Evolutionary conservation across 2,329 filamentous ascomycete species (phyloP).

Genomic region (Fusarium fracticaudum): DNA sequence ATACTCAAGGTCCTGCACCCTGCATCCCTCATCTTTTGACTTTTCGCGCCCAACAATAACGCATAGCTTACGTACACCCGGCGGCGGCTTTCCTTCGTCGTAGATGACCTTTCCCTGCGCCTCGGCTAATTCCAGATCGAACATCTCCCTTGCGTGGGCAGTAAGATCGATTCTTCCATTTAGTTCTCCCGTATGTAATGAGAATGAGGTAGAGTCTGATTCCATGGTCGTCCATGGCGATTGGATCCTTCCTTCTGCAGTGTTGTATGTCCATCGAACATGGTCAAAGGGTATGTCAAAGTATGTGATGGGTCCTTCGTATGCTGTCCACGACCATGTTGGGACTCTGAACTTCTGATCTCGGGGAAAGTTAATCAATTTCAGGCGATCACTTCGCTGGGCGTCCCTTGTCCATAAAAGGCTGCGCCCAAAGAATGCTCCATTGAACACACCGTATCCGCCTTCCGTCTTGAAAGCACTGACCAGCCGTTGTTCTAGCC

Average conservation of each 20-base stretch:
- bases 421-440: constrained; percentile 16
- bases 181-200: constrained; percentile 13
- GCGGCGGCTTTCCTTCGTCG: neutral
- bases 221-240: constrained; percentile 13
- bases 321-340: constrained; percentile 51
- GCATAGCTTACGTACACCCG: neutral
- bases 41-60: constrained; percentile 11
- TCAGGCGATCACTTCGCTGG: neutral
- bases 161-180: neutral
- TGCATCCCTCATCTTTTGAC: neutral
- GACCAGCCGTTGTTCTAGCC: constrained; percentile 23
- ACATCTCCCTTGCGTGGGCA: neutral
- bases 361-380: neutral
- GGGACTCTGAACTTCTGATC: constrained; percentile 30
- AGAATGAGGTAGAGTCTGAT: neutral
- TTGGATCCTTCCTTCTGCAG: neutral
- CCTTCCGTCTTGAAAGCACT: constrained; percentile 18
- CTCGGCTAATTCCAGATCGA: neutral
- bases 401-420: constrained; percentile 27
- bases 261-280: constrained; percentile 14
- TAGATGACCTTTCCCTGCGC: neutral
- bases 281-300: constrained; percentile 35
- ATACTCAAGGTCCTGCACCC: neutral
- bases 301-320: constrained; percentile 45
- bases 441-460: constrained; percentile 33